phyloP scores from a whole-genome alignment of 306 rosid genomes.

The Castanea mollissima region DNA sequence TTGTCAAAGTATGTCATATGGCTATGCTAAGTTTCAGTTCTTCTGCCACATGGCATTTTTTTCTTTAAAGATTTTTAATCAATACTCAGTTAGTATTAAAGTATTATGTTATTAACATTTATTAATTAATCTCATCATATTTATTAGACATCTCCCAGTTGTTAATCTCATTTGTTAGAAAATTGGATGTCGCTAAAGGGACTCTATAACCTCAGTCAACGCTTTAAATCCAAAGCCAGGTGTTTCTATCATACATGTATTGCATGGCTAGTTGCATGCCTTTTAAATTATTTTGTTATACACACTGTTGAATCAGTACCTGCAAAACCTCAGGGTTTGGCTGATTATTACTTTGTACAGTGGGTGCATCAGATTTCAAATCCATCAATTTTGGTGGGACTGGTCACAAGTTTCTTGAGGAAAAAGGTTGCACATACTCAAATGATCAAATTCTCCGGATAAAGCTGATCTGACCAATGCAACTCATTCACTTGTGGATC shows the following conservation, averaged over 20 bases:
- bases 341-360: conserved; percentile 37
- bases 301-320: conserved; percentile 36
- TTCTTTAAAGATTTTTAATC: too few species aligned
- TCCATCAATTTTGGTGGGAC: conserved; percentile 48
- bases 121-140: too few species aligned
- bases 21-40: too few species aligned
- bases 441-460: conserved; percentile 66
- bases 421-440: conserved; percentile 59
- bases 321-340: conserved; percentile 63
- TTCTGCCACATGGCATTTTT: too few species aligned
- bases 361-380: conserved; percentile 33
- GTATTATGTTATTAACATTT: too few species aligned
- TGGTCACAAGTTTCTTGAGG: conserved; percentile 47
- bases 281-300: neutral
- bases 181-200: neutral
- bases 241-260: neutral
- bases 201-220: neutral
- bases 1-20: too few species aligned
- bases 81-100: too few species aligned
- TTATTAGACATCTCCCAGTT: too few species aligned
- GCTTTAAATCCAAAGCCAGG: neutral
- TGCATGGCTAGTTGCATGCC: neutral
- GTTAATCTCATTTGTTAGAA: too few species aligned
- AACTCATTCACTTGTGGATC: conserved; percentile 28
- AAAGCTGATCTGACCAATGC: conserved; percentile 73